Base-by-base conservation (phyloP, 306 rosid genomes). In the Abrus pulchellus region DNA sequence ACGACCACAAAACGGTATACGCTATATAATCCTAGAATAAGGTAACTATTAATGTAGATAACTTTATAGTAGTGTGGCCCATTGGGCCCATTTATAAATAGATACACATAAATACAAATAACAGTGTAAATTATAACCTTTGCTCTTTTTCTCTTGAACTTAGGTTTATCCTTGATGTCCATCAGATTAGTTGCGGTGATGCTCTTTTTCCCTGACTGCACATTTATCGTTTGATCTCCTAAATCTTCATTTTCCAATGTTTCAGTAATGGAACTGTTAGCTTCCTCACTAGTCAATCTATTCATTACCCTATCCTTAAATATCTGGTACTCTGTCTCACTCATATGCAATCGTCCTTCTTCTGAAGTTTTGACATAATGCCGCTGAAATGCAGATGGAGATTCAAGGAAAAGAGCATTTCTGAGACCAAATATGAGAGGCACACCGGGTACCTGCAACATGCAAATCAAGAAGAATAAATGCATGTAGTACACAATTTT, bases 141-240 rank as follows among this genome's bases (percentile, higher is more conserved):
- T 44, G 97, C 90, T 80, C 36, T 92, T 86, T 88, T 94, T 83
- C 93, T 90, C 89, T 94, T 92, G 82, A 91, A 92, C 75, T 86
- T 91, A 76, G 85, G 88, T 85, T 74, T 88, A 77, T 92, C 94
- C 83, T 84, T 91, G 81, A 80, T 61, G 20, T 53, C 89, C 67
- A 55, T 27, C 68, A n/a, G 78, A 38, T 80, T 78, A 74, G 78
- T 87, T 44, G 71, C 5, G 57, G 60, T 43, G 27, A 5, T 54
- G 41, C 27, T 77, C 73, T 77, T 87, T 65, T 66, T 68, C 53
- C 71, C 41, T 77, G 55, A 74, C 81, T 38, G 85, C 52, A 33
- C 67, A 57, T 75, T 84, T 60, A 67, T 66, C 56, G 74, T 64
- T 45, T 79, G 85, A 68, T 86, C 91, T 40, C 11, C 90, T 68